Evolutionary conservation across 345 rosid genomes (phyloP), one percentile per base, ranked within the genome.

Genomic region (Chamaenerion angustifolium): DNA sequence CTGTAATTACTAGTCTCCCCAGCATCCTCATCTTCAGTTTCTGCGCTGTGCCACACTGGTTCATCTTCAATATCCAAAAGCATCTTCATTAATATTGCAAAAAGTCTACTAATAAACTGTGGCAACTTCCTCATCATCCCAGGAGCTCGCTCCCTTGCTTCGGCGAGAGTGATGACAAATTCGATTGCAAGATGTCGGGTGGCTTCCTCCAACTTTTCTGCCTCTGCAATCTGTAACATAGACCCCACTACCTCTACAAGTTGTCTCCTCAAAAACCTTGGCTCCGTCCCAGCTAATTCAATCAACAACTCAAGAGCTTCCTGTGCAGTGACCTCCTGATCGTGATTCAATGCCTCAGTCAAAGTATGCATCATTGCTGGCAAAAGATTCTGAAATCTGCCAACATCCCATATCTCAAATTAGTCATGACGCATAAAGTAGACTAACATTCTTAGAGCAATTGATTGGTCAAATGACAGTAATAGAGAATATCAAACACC

Each of bases 71-170:
- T 61, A 66, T 93, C 99, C 76, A 82, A 59, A 54, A 93, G 61
- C 99, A 87, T 88, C 64, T 68, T 72, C 99, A 93, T 93, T 59
- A 93, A 68, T 31, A 93, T 87, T 0, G 86, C 83, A 48, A 88
- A 93, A 56, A 93, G 62, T 66, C 96, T 70, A 57, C 79, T 84
- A 3, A 93, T 81, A 54, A 93, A 93, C 75, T 93, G 99, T 0
- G 99, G 99, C 42, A 93, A 68, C 68, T 88, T 93, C 76, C 99
- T 85, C 78, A 93, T 83, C 99, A 93, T 93, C 59, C 99, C 99
- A 0, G 99, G 99, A 2, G 99, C 99, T 54, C 95, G 82, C 64
- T 93, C 99, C 52, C 99, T 76, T 6, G 99, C 96, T 73, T 93
- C 99, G 0, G 99, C 96, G 5, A 93, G 62, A 1, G 99, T 93